A percentile compares a stretch with the other conserved stretches of the same genome.
phyloP scores from a whole-genome alignment of 2,329 filamentous ascomycete genomes.

The Paraphaeosphaeria minitans region DNA sequence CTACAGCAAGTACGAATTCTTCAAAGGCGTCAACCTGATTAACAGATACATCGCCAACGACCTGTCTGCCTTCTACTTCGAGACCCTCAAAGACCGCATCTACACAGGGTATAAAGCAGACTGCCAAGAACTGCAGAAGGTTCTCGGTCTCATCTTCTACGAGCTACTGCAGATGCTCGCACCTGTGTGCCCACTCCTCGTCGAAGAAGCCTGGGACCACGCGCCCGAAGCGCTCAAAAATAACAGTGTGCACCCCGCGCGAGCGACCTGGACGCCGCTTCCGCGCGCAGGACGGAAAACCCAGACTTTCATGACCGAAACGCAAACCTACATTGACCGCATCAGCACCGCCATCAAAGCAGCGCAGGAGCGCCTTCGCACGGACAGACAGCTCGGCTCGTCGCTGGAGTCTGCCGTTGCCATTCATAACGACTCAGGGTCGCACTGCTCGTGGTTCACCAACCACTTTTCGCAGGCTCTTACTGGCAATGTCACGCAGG shows the following conservation, averaged over 20 bases:
- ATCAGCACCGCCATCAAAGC: constrained; percentile 72
- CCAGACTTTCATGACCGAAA: constrained; percentile 24
- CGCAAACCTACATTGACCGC: constrained; percentile 49
- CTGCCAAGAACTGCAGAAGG: constrained; percentile 61
- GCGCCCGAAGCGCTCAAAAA: constrained; percentile 67
- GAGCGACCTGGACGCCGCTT: constrained; percentile 31
- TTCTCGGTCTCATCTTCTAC: constrained; percentile 66
- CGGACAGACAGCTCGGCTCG: constrained; percentile 74
- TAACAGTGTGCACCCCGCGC: constrained; percentile 31
- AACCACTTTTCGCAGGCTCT: constrained; percentile 2
- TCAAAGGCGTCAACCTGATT: constrained; percentile 73
- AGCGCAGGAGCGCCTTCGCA: constrained; percentile 74
- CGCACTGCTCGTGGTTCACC: constrained; percentile 1
- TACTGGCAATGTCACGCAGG: not conserved
- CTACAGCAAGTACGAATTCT: constrained; percentile 78
- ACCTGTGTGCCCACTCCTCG: constrained; percentile 79
- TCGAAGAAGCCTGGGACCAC: constrained; percentile 87
- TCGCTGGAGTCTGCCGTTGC: constrained; percentile 77
- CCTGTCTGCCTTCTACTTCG: constrained; percentile 91
- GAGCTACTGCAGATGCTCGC: constrained; percentile 78
- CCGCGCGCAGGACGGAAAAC: constrained; percentile 1
- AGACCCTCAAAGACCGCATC: constrained; percentile 86
- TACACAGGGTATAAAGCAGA: constrained; percentile 80
- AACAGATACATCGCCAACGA: constrained; percentile 83
- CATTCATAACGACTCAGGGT: constrained; percentile 48